Evolutionary conservation across 2,329 filamentous ascomycete species (phyloP).

Genomic region (Calonectria hawksworthii): DNA sequence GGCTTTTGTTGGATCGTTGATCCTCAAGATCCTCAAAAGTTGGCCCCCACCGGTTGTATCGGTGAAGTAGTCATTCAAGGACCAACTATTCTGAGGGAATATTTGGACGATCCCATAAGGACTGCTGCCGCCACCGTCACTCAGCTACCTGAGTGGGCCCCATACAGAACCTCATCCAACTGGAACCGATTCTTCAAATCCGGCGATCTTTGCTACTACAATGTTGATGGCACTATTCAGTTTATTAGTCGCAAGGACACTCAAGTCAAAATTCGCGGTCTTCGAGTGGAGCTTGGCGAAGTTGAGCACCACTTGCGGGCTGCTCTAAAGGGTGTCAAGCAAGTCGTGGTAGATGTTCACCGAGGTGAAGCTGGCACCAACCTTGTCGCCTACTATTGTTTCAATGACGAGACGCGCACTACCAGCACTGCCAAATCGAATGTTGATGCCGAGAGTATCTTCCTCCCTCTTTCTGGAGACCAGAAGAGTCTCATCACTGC

Average conservation of each 20-base stretch:
- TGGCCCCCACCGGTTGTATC: background rate
- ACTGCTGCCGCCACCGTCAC: background rate
- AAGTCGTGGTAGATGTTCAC: background rate
- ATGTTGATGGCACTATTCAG: background rate
- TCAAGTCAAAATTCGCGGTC: slow-evolving; percentile 71
- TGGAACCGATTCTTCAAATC: slow-evolving; percentile 6
- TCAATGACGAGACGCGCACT: background rate
- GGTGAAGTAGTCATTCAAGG: slow-evolving; percentile 8
- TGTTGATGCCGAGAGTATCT: background rate
- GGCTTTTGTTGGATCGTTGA: slow-evolving; percentile 10
- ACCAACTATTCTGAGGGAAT: background rate
- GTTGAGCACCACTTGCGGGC: background rate
- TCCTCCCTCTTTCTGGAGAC: background rate
- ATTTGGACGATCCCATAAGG: background rate
- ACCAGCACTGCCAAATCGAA: background rate
- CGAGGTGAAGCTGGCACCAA: background rate
- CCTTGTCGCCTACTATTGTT: background rate
- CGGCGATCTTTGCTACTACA: slow-evolving; percentile 6
- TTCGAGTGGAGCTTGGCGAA: slow-evolving; percentile 44
- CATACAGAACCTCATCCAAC: background rate
- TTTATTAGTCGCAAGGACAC: slow-evolving; percentile 54
- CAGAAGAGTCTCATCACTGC: background rate
- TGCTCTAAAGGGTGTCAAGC: background rate
- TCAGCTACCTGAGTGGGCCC: background rate
- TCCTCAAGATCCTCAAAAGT: background rate